Evolutionary conservation across 2,329 filamentous ascomycete species (phyloP).

Genomic region (Neonectria sp.): DNA sequence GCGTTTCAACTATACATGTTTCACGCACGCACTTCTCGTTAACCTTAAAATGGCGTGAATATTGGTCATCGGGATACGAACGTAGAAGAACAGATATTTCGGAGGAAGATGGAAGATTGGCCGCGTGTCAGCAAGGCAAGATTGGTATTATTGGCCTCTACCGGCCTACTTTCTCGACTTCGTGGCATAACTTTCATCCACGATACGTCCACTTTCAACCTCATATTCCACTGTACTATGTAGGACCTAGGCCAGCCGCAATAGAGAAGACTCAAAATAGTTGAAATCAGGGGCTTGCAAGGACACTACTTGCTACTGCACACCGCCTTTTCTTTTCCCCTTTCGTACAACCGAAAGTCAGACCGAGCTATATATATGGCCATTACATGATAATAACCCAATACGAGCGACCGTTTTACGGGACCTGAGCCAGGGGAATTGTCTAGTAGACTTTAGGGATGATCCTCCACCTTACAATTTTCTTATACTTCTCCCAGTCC

Average conservation of each 20-base stretch:
- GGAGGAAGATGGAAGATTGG: not conserved
- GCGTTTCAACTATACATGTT: not conserved
- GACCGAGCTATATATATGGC: too few species aligned
- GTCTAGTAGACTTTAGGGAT: constrained; percentile 75
- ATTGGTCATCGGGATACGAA: not conserved
- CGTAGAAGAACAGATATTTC: not conserved
- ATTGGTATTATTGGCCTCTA: too few species aligned
- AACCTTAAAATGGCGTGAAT: not conserved
- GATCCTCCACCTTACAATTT: constrained; percentile 82
- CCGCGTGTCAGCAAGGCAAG: not conserved
- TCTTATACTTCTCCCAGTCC: constrained; percentile 90
- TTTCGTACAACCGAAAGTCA: too few species aligned
- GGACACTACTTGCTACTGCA: not conserved
- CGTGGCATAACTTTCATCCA: not conserved
- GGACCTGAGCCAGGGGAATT: not conserved
- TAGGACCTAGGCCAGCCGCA: too few species aligned
- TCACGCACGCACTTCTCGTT: not conserved
- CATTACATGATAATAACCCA: too few species aligned
- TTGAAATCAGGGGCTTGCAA: not conserved
- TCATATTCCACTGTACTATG: too few species aligned
- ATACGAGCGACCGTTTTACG: not conserved
- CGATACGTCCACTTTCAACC: too few species aligned
- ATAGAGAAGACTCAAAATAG: too few species aligned
- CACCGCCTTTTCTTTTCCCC: not conserved
- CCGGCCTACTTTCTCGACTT: too few species aligned